Conservation (phyloP, 2,329 filamentous ascomycete species). For the Uncinocarpus reesii region DNA sequence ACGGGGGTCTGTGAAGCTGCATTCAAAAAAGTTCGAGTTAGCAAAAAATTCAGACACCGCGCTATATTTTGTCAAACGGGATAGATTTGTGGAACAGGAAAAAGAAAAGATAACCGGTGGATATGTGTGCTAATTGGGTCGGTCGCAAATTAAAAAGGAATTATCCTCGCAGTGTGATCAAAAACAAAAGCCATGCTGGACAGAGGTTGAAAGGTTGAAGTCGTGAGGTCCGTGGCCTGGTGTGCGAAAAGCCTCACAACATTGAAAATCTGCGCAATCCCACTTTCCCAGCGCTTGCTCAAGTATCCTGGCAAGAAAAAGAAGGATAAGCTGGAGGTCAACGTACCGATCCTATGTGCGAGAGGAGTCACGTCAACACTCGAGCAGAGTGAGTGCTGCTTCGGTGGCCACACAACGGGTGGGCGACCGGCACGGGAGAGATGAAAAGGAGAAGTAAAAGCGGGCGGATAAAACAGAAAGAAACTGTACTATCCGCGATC, state of each 20-base stretch:
- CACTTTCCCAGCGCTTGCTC: background rate
- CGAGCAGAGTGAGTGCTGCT: slow-evolving; percentile 9
- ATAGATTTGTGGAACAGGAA: background rate
- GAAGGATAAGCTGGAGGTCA: background rate
- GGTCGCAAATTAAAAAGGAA: slow-evolving; percentile 3
- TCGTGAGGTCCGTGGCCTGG: background rate
- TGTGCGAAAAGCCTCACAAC: background rate
- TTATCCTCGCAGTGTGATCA: background rate
- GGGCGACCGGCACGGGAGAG: background rate
- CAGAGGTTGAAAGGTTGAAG: background rate
- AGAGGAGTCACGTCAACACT: slow-evolving; percentile 8
- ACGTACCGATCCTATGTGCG: slow-evolving; percentile 9
- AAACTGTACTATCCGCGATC: slow-evolving; percentile 19
- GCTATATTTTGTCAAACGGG: background rate
- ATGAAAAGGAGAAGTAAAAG: slow-evolving; percentile 12
- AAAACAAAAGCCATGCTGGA: background rate
- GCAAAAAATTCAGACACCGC: background rate
- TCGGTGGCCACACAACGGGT: slow-evolving; percentile 11
- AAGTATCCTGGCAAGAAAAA: background rate
- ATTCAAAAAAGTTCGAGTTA: background rate
- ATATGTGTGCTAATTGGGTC: background rate
- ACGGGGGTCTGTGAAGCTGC: background rate
- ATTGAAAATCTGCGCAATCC: background rate
- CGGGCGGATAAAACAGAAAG: slow-evolving; percentile 17
- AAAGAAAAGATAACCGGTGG: background rate